phyloP scores from a whole-genome alignment of 495 filamentous ascomycete genomes.

The Daldinia loculata region DNA sequence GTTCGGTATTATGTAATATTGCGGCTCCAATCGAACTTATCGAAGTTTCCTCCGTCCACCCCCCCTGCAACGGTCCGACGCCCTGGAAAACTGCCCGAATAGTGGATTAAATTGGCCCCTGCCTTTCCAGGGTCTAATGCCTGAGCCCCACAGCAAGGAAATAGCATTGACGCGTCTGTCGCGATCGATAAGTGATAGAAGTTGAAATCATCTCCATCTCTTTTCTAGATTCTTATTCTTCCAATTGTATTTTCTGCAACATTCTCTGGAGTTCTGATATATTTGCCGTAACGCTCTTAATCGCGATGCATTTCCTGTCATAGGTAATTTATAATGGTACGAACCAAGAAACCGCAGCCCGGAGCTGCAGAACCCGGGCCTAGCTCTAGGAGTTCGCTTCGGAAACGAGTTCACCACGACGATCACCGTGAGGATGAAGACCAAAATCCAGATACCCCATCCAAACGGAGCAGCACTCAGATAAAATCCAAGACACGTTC shows the following conservation, averaged over 20 bases:
- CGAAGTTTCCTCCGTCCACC: neutral
- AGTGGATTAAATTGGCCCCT: neutral
- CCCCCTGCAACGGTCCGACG: constrained; percentile 5
- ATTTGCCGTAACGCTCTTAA: neutral
- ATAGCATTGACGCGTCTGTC: neutral
- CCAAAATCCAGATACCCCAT: constrained; percentile 8
- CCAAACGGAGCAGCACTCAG: constrained; percentile 23
- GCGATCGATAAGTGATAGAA: neutral
- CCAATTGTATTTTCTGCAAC: neutral
- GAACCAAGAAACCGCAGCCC: constrained; percentile 39
- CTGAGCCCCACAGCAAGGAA: neutral
- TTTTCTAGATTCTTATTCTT: neutral
- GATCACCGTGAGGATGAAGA: constrained; percentile 19
- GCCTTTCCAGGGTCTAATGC: neutral
- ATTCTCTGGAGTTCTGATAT: neutral
- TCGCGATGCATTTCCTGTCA: neutral
- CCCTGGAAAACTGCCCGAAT: neutral
- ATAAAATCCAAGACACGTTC: neutral
- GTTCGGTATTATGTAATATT: constrained; percentile 14
- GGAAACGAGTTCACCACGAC: constrained; percentile 35
- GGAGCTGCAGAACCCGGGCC: constrained; percentile 28
- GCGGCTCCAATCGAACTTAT: neutral
- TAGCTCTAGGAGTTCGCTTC: constrained; percentile 31
- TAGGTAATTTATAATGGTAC: constrained; percentile 41
- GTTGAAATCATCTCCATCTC: neutral